phyloP scores from a whole-genome alignment of 2,329 filamentous ascomycete species.

The Pezicula rhizophila region DNA sequence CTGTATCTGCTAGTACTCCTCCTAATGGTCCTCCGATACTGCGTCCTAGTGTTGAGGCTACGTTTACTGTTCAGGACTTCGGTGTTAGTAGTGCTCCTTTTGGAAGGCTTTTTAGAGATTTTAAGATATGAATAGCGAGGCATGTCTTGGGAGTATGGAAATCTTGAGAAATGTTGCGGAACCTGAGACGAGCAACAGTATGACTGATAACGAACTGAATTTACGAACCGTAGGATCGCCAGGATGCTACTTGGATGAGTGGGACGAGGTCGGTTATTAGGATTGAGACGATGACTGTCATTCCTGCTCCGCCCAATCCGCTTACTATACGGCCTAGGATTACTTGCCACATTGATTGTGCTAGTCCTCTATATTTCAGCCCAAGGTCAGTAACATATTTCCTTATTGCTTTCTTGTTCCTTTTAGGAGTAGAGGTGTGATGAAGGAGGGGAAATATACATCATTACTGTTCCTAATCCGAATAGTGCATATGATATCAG shows the following conservation, averaged over 20 bases:
- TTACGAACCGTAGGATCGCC: slow-evolving; percentile 37
- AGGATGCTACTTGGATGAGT: slow-evolving; percentile 44
- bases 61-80: slow-evolving; percentile 31
- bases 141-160: too few relatives aligned
- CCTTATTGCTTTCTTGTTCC: too few relatives aligned
- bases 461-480: slow-evolving; percentile 31
- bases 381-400: slow-evolving; percentile 20
- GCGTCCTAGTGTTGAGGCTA: slow-evolving; percentile 44
- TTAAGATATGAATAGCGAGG: too few relatives aligned
- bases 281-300: slow-evolving; percentile 44
- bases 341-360: slow-evolving; percentile 41
- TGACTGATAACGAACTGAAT: too few relatives aligned
- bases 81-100: too few relatives aligned
- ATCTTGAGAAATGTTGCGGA: too few relatives aligned
- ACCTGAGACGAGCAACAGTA: too few relatives aligned
- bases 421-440: slow-evolving; percentile 17
- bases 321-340: slow-evolving; percentile 46
- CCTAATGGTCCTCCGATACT: slow-evolving; percentile 50
- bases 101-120: too few relatives aligned
- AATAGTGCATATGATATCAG: slow-evolving; percentile 45
- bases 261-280: slow-evolving; percentile 48
- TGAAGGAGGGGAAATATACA: slow-evolving; percentile 30
- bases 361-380: slow-evolving; percentile 31
- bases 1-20: slow-evolving; percentile 50
- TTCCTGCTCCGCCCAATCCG: slow-evolving; percentile 45